Evolutionary conservation across 495 filamentous ascomycete species (phyloP), one percentile per base, ranked within the genome.

Genomic region (Cercophora newfieldiana): DNA sequence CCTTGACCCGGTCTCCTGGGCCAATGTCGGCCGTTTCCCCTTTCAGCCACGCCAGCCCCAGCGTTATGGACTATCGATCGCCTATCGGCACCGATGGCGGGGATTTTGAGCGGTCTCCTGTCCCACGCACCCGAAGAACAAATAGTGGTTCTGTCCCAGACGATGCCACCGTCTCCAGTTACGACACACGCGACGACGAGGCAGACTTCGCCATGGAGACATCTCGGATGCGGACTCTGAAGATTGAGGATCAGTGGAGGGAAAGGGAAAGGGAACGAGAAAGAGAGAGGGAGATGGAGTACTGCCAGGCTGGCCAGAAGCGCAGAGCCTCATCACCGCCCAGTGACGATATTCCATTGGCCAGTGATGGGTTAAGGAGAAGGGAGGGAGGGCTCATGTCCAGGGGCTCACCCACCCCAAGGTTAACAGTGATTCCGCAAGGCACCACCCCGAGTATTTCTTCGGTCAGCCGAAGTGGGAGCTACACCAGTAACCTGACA

Each of bases 251-350:
- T 73, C 75, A 59, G 6, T 73, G 61, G 82, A 81, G 69, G 59
- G 72, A 75, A 66, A 56, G 69, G 21, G 67, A 73, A 14, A 64
- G 68, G 59, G 71, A 73, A 18, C 64, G 69, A 51, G 71, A 73
- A 81, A 81, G 69, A 54, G 72, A 71, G 76, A 78, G 67, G 19
- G 71, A 71, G 14, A 59, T 65, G 19, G 71, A 70, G 1, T 75
- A 79, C 61, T 78, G 75, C 64, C 78, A 80, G 61, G 75, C 74
- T 48, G 82, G 91, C 66, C 78, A 90, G 74, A 97, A 97, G 74
- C 85, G 93, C 65, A 82, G 91, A 61, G 92, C 93, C 25, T 93
- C 91, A 2, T 94, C 91, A 25, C 91, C 92, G 25, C 90, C 88
- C 10, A 79, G 81, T n/a, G 90, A 92, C 29, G 91, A 93, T 69